Evolutionary conservation across 805 yeast species (phyloP), one percentile per base, ranked within the genome.

Genomic region (Zygoascus flipseniorum): DNA sequence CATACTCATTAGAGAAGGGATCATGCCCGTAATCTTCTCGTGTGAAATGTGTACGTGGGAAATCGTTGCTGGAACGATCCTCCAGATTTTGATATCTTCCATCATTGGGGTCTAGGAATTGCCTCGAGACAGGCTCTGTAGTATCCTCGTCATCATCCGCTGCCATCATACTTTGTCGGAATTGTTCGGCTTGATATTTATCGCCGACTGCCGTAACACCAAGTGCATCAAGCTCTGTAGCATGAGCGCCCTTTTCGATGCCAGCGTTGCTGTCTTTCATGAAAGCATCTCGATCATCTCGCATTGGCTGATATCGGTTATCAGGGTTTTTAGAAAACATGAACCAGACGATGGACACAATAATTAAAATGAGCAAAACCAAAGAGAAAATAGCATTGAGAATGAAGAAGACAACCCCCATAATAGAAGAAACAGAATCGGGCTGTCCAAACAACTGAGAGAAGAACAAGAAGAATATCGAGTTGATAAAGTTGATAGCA

Each of bases 231-330:
- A 85, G 75, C 69, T 85, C 92, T 56, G 82, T 72, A 31, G 54
- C 54, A 2, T 20, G 18, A 13, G 48, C 54, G 19, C 42, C 46
- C 58, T 57, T 56, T 51, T 66, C 59, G 32, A 58, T 57, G 41
- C 54, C 50, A 47, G 55, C 43, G 55, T 60, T 58, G 35, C 54
- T 54, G 18, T 56, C 68, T 54, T 58, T 66, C 65, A 93, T 86
- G 68, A 93, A 93, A n/a, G 97, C 86, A 50, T 86, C 93, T 67
- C 99, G 81, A 66, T 93, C 99, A 69, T 93, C 99, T 62, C 85
- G 86, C 85, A 92, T 86, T 57, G 97, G 98, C 72, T 89, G 92
- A 73, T 93, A 93, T 62, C 96, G 80, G 9, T 92, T 81, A 70
- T 93, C 99, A 51, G 99, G 98, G 68, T 93, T 89, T 75, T 86